phyloP scores from a whole-genome alignment of 2,329 filamentous ascomycete genomes.

The Hymenoscyphus occultus region DNA sequence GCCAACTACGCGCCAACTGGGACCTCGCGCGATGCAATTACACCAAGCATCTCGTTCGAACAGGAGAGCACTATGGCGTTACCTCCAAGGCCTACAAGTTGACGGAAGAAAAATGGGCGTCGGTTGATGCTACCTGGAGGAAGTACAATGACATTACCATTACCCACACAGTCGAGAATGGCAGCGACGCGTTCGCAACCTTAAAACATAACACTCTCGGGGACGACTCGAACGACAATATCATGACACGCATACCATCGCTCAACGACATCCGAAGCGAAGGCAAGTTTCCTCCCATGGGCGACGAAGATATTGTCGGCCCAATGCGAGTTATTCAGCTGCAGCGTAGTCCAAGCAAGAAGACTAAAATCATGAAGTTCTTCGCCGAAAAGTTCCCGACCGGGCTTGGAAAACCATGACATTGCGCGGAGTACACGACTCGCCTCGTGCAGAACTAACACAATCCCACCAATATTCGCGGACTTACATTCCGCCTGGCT shows the following conservation, averaged over 20 bases:
- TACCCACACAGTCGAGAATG: conserved; percentile 44
- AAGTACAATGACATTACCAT: conserved; percentile 64
- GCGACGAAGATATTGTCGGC: conserved; percentile 89
- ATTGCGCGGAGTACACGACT: background rate
- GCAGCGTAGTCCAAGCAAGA: conserved; percentile 34
- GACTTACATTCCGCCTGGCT: conserved; percentile 2
- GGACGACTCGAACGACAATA: conserved; percentile 42
- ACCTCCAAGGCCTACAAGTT: conserved; percentile 86
- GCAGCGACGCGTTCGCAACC: conserved; percentile 43
- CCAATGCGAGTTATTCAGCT: conserved; percentile 61
- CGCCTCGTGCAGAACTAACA: background rate
- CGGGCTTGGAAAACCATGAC: conserved; percentile 29
- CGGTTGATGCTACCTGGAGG: conserved; percentile 74
- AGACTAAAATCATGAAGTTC: conserved; percentile 35
- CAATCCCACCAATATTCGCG: background rate
- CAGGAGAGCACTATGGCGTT: conserved; percentile 83
- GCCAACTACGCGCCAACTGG: conserved; percentile 74
- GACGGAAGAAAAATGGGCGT: conserved; percentile 85
- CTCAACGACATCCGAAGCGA: conserved; percentile 64
- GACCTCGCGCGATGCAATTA: conserved; percentile 80
- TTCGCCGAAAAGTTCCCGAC: conserved; percentile 36
- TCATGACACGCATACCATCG: conserved; percentile 64
- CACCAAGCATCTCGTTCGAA: conserved; percentile 82
- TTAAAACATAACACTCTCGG: conserved; percentile 44
- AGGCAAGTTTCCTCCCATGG: conserved; percentile 83